Base-by-base conservation (phyloP, 257 asterid species). In the Penstemon newberryi region DNA sequence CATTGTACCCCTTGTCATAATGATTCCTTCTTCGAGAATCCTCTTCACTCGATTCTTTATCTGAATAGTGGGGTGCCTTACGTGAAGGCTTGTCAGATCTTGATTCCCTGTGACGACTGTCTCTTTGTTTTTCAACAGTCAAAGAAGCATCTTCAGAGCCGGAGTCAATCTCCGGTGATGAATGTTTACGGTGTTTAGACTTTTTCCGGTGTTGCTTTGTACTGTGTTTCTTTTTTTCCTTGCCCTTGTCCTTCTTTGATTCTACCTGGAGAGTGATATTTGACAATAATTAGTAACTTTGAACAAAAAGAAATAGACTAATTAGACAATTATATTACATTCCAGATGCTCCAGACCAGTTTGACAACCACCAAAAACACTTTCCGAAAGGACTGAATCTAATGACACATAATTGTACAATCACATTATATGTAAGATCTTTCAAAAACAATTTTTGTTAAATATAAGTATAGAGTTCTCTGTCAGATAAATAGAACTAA, bases 211-310 rank as follows among this genome's bases (percentile, higher is more conserved):
- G 84, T 74, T 82, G 87, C 79, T 80, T 86, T 75, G 72, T 75
- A 64, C 65, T 78, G 38, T 52, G 73, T 77, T 80, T 83, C 75
- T 75, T 82, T 73, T 70, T 82, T 25, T 79, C 89, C 67, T 82
- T 74, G 54, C 63, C 78, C 80, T 80, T 82, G 69, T 66, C 80
- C 71, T 83, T 86, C 66, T 76, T 77, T n/a, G 75, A 73, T 83
- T 88, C 89, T 60, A 89, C 91, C 98, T 91, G 81, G 41, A 79
- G 65, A 66, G 42, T 1, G 54, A 74, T 56, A 76, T 70, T 52
- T 68, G 72, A 13, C 41, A 56, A 56, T 42, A 46, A 41, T 75
- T 46, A 63, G 82, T 66, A 42, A 41, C 4, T 12, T 13, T 55
- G 33, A 45, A 44, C 52, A 56, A 55, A 47, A 67, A 43, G 46